phyloP scores from a whole-genome alignment of 2,329 filamentous ascomycete species.

The Ceratocystis huliohia region DNA sequence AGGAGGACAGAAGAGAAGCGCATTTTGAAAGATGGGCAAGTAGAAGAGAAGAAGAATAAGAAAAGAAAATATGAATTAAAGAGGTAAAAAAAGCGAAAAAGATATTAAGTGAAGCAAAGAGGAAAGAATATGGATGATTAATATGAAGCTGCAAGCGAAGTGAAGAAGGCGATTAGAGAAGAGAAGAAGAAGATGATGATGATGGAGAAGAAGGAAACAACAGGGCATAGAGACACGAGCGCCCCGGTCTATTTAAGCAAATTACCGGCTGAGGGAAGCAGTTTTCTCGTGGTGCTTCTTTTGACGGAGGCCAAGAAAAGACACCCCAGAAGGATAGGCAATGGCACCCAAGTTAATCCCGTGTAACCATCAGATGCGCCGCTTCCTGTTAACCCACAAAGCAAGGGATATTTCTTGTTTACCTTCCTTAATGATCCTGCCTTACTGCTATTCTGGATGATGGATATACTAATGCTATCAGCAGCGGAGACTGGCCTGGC shows the following conservation, averaged over 20 bases:
- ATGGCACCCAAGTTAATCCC: not conserved
- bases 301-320: not conserved
- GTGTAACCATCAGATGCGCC: constrained; percentile 6
- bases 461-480: not conserved
- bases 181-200: not conserved
- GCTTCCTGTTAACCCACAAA: constrained; percentile 1
- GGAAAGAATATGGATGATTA: not conserved
- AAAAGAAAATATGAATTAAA: not conserved
- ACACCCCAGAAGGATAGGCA: not conserved
- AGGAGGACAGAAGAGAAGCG: constrained; percentile 11
- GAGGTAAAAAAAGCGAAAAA: not conserved
- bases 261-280: not conserved
- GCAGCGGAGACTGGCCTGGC: not conserved
- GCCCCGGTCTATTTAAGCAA: not conserved
- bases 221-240: not conserved
- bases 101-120: not conserved
- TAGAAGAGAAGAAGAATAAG: not conserved
- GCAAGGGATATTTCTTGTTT: constrained; percentile 3
- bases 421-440: not conserved
- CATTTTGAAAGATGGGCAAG: not conserved
- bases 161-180: not conserved
- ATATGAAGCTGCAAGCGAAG: not conserved
- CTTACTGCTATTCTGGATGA: not conserved
- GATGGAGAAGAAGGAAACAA: constrained; percentile 1
- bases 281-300: not conserved